Conservation (phyloP, 805 yeast species). For the Starmerella stellata region DNA sequence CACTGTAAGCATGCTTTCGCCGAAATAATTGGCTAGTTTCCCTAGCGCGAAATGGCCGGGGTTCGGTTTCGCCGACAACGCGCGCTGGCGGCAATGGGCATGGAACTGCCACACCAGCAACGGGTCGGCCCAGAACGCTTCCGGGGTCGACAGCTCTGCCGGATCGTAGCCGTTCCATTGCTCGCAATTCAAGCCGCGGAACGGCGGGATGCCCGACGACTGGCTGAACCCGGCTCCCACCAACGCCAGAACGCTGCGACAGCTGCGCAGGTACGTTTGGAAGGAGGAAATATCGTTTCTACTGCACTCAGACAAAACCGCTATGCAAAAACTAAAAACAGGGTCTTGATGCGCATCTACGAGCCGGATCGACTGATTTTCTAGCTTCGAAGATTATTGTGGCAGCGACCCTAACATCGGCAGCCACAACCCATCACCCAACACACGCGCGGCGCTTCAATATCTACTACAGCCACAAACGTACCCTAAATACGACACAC, state of each 20-base stretch:
- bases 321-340: no score
- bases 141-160: conserved; percentile 79
- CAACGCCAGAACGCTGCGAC: conserved; percentile 26
- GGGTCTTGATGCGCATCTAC: no score
- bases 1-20: conserved; percentile 38
- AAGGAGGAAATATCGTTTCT: conserved; percentile 20
- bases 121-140: conserved; percentile 69
- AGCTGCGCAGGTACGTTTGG: conserved; percentile 21
- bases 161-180: conserved; percentile 62
- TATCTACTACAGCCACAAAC: no score
- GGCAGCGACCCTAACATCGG: no score
- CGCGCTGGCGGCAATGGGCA: conserved; percentile 45
- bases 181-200: conserved; percentile 47
- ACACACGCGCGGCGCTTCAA: no score
- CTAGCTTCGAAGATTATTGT: no score
- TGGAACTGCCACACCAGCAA: conserved; percentile 84
- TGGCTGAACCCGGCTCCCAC: conserved; percentile 77
- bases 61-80: conserved; percentile 54
- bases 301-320: not conserved
- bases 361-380: no score
- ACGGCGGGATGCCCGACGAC: conserved; percentile 58
- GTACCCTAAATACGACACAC: no score
- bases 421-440: no score
- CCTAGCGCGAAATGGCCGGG: conserved; percentile 56
- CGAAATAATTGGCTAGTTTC: conserved; percentile 29